Evolutionary conservation across 352 stramenopile genomes (phyloP).

Genomic region (Globisporangium barbulae): DNA sequence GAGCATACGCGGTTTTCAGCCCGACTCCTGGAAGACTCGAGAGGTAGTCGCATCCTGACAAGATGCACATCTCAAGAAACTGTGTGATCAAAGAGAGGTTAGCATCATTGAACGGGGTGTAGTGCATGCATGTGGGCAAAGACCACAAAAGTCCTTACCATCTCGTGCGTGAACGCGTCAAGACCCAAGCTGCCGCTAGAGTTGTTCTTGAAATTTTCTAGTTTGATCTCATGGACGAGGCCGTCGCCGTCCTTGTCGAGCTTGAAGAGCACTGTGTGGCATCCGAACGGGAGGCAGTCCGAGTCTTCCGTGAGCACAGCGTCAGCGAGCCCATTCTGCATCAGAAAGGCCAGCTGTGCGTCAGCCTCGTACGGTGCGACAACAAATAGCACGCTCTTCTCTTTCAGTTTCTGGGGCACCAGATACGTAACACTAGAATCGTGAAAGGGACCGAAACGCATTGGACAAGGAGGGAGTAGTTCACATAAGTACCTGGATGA

Average conservation of each 20-base stretch:
- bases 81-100: constrained; percentile 18
- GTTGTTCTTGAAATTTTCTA: constrained; percentile 59
- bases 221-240: constrained; percentile 82
- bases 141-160: constrained; percentile 52
- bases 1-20: constrained; percentile 75
- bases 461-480: constrained; percentile 80
- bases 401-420: constrained; percentile 41
- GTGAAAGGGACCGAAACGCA: constrained; percentile 40
- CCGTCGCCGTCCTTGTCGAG: constrained; percentile 87
- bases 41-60: constrained; percentile 90
- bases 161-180: constrained; percentile 83
- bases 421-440: not conserved
- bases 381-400: constrained; percentile 81
- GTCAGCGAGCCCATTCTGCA: constrained; percentile 78
- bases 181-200: constrained; percentile 34
- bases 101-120: too few species aligned
- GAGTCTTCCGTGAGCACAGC: constrained; percentile 96
- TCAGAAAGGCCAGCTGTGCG: constrained; percentile 93
- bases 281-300: constrained; percentile 94
- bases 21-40: constrained; percentile 78
- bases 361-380: constrained; percentile 98
- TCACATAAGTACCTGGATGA: constrained; percentile 51
- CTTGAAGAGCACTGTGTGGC: constrained; percentile 93
- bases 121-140: too few species aligned
- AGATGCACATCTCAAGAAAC: constrained; percentile 91